A percentile compares a stretch with the other conserved stretches of the same genome.
Conservation (phyloP, 2,329 filamentous ascomycete genomes). For the Parastagonospora nodorum region DNA sequence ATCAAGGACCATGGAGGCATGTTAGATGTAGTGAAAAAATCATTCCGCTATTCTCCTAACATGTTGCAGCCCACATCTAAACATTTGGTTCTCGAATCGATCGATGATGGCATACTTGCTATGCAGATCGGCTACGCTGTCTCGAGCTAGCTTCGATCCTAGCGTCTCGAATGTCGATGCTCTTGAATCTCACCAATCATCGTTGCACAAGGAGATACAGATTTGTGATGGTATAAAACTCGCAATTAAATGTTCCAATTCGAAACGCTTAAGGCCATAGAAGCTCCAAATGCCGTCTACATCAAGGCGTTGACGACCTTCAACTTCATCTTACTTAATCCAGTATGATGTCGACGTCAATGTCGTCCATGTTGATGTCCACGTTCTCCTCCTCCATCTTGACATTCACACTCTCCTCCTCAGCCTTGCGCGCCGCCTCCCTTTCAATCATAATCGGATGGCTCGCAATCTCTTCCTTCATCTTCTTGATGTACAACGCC, state of each 20-base stretch:
- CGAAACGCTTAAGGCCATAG: too few species aligned
- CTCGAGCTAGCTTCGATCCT: constrained; percentile 1
- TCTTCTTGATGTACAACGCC: not conserved
- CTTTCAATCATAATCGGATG: too few species aligned
- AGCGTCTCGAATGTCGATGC: not conserved
- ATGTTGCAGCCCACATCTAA: constrained; percentile 2
- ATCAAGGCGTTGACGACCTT: too few species aligned
- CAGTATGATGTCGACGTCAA: too few species aligned
- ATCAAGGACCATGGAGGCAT: constrained; percentile 58
- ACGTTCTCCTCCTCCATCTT: not conserved
- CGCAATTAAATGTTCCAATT: too few species aligned
- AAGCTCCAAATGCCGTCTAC: too few species aligned
- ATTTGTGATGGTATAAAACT: too few species aligned
- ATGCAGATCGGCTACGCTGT: constrained; percentile 24
- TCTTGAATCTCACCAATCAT: not conserved
- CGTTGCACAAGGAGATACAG: too few species aligned
- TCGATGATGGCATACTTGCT: constrained; percentile 40
- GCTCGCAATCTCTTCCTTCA: not conserved
- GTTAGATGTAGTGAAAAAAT: not conserved
- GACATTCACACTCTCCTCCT: not conserved
- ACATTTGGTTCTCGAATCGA: constrained; percentile 20
- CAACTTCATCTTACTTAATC: too few species aligned
- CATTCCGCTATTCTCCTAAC: constrained; percentile 10
- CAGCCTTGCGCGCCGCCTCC: not conserved
- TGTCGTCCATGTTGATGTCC: not conserved